Conservation (phyloP, 352 stramenopile genomes). For the Achlya hypogyna region DNA sequence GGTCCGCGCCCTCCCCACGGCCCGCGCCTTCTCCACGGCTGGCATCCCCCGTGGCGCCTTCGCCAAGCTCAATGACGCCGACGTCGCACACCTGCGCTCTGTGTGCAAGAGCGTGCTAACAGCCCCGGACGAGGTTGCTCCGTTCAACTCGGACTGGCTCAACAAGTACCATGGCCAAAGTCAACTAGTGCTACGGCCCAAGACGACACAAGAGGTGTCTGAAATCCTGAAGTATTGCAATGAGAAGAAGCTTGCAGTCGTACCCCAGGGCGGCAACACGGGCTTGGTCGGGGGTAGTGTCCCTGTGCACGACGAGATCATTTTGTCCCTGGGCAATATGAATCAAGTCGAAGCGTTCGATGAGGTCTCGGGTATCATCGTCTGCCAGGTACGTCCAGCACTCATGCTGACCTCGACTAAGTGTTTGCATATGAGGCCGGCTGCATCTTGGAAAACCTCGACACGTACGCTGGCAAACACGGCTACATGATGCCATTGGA, state of each 20-base stretch:
- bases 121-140: constrained; percentile 48
- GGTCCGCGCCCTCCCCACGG: not conserved
- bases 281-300: constrained; percentile 92
- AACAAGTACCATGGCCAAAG: constrained; percentile 70
- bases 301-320: constrained; percentile 88
- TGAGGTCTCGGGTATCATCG: constrained; percentile 65
- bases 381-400: constrained; percentile 36
- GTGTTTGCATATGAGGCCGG: constrained; percentile 71
- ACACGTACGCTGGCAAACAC: constrained; percentile 76
- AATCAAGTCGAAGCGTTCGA: constrained; percentile 90
- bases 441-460: constrained; percentile 91
- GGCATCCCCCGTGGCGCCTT: constrained; percentile 21
- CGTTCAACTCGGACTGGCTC: constrained; percentile 77
- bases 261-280: constrained; percentile 96
- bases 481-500: constrained; percentile 93
- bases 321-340: constrained; percentile 89
- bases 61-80: constrained; percentile 46
- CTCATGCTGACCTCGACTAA: not conserved
- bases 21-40: not conserved
- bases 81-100: constrained; percentile 55
- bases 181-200: constrained; percentile 77
- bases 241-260: constrained; percentile 77
- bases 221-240: constrained; percentile 91
- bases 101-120: constrained; percentile 62
- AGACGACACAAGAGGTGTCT: constrained; percentile 81